Evolutionary conservation across 2,329 filamentous ascomycete genomes (phyloP), one percentile per base, ranked within the genome.

Genomic region (Fusarium nygamai): DNA sequence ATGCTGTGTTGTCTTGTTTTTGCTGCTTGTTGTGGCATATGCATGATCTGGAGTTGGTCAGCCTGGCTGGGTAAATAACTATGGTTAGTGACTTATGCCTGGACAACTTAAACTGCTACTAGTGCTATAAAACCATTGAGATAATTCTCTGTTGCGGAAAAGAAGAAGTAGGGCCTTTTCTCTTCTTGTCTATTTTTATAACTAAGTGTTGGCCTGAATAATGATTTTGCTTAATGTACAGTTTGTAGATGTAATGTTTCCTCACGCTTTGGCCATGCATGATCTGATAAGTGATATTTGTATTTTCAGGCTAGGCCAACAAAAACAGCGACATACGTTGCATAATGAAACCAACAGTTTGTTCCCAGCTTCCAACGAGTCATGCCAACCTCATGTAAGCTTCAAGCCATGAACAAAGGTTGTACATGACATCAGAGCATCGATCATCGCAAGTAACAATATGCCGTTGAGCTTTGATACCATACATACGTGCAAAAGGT

Each of bases 141-240:
- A 22, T 29, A 16, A 22, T 47, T 22, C 4, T 13, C 0, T 1
- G 3, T 20, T 20, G 1, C 5, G 2, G 11, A 46, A 46, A 20
- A 46, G 11, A 27, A 9, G 17, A 1, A 13, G 12, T 13, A 13
- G 5, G 16, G 10, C 5, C 0, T 46, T 13, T 46, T 27, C 16
- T 46, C 7, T 20, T 13, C 0, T 14, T 1, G 0, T 13, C 4
- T 4, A 20, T 9, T 9, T 10, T 3, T 8, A 7, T 2, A 12
- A 20, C 4, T 1, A 3, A 20, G 5, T 4, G 44, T 47, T 29
- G 24, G 19, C 19, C 19, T 8, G 12, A 20, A 9, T 3, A 20
- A 13, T 20, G 1, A 3, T 14, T 20, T 27, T 46, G 10, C 8
- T 27, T 27, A 13, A 27, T 20, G 4, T 27, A 3, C 27, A 13